Percentiles rank a stretch among this genome's conserved stretches.
These are phyloP conservation scores for Leccinum pachyderme DNA, from an alignment of 1,284 basidiomycete species.

Conservation along the genomic window DNA sequence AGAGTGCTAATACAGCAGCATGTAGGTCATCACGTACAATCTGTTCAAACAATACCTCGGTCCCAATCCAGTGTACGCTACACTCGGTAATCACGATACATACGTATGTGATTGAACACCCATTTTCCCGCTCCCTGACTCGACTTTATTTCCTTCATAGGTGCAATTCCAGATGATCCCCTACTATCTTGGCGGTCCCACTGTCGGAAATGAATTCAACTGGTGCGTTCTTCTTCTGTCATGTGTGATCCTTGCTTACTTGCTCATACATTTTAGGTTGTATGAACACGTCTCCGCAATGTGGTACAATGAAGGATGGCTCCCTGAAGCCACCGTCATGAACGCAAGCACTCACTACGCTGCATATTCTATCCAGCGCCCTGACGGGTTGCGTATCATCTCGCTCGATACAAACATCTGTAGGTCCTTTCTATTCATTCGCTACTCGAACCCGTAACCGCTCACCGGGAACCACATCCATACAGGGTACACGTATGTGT, in stretches of 20 bases:
- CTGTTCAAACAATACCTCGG: conserved; percentile 59
- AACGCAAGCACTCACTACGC: conserved; percentile 68
- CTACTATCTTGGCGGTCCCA: conserved; percentile 47
- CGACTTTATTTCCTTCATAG: conserved; percentile 1
- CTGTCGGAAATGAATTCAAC: conserved; percentile 58
- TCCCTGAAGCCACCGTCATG: conserved; percentile 54
- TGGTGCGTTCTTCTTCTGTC: conserved; percentile 41
- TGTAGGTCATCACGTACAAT: conserved; percentile 58
- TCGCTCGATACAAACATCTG: conserved; percentile 76
- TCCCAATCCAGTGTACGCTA: conserved; percentile 64
- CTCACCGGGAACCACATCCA: not conserved
- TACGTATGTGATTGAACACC: conserved; percentile 43
- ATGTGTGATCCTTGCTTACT: not conserved
- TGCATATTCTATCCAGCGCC: conserved; percentile 65
- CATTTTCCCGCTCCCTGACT: not conserved
- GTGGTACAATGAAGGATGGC: conserved; percentile 72
- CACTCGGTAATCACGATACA: conserved; percentile 72
- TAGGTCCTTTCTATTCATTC: conserved; percentile 24
- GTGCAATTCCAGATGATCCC: conserved; percentile 66
- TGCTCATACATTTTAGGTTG: conserved; percentile 46
- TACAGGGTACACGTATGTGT: conserved; percentile 36
- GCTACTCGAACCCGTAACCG: not conserved
- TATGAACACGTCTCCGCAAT: conserved; percentile 67
- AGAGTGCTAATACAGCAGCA: not conserved
- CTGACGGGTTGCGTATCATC: conserved; percentile 69